These are phyloP conservation scores for Starmerella apis DNA, from an alignment of 805 yeast genomes.

Conservation along the genomic window DNA sequence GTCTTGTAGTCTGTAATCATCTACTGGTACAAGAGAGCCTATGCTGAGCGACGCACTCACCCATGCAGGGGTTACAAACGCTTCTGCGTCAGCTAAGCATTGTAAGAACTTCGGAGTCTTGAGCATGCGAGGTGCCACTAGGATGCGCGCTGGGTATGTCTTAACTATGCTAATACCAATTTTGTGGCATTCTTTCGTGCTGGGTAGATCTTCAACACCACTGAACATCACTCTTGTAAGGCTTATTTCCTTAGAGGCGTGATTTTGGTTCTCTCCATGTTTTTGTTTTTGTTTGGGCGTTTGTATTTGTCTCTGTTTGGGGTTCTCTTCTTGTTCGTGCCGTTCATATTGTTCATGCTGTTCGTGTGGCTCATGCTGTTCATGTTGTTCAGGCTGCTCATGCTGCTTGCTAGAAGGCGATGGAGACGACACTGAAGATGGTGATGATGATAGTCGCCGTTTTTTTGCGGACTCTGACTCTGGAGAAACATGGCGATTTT, in stretches of 20 bases:
- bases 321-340: background rate
- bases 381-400: background rate
- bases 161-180: conserved; percentile 48
- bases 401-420: background rate
- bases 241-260: conserved; percentile 1
- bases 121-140: conserved; percentile 67
- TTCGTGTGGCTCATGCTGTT: background rate
- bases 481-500: too few species aligned
- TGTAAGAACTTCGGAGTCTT: conserved; percentile 80
- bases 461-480: background rate
- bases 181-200: conserved; percentile 26
- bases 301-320: too few species aligned
- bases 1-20: conserved; percentile 23
- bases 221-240: conserved; percentile 24
- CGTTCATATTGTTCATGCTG: background rate
- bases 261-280: background rate
- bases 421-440: too few species aligned
- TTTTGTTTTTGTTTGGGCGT: too few species aligned
- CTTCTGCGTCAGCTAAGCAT: conserved; percentile 45
- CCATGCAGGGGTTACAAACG: conserved; percentile 27
- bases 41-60: conserved; percentile 23
- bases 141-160: conserved; percentile 35
- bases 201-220: conserved; percentile 26
- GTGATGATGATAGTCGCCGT: too few species aligned
- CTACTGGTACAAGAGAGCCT: conserved; percentile 21